Evolutionary conservation across 1,284 basidiomycete species (phyloP), one percentile per base, ranked within the genome.

Genomic region (Heterobasidion irregulare): DNA sequence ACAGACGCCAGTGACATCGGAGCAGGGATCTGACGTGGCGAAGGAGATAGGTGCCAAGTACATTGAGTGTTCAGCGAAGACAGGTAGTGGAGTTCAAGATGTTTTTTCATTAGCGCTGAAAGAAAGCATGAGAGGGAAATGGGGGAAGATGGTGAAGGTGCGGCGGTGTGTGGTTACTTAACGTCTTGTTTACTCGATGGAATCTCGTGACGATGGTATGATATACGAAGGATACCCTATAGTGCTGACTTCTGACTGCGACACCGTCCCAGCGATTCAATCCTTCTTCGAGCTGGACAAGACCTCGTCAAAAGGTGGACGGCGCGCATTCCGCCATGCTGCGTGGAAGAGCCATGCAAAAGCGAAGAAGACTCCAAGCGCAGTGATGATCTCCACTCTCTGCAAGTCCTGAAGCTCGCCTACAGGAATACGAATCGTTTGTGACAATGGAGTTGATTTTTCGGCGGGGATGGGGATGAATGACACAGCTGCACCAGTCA

Each of bases 41-140:
- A 83, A 83, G 62, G 92, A 97, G 66, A 98, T 99, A 57, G 92
- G 93, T 19, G 95, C 96, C n/a, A 86, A 83, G 68, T 98, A 98
- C 69, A 77, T 92, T 60, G 95, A 99, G 72, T 99, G 96, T 72
- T 93, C 89, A 18, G 92, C 96, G 49, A 96, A 97, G 77, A 86
- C 87, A 19, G 91, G 92, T 13, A 77, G 78, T 33, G 94, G 94
- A 44, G 94, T 99, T 35, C 84, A 89, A 59, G 92, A 96, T 55
- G 95, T 99, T 48, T 99, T 99, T 70, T 83, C 89, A 58, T 81
- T 90, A 8, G 96, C 96, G 6, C 74, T 98, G 54, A 83, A 83
- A 68, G 92, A 96, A 75, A 92, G 92, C 65, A 80, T 95, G 82
- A 84, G 79, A 61, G 79, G 84, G 16, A 75, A 79, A 58, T 86